Conservation (phyloP, 371 early-diverging fungal genomes). For the Blakeslea trispora region DNA sequence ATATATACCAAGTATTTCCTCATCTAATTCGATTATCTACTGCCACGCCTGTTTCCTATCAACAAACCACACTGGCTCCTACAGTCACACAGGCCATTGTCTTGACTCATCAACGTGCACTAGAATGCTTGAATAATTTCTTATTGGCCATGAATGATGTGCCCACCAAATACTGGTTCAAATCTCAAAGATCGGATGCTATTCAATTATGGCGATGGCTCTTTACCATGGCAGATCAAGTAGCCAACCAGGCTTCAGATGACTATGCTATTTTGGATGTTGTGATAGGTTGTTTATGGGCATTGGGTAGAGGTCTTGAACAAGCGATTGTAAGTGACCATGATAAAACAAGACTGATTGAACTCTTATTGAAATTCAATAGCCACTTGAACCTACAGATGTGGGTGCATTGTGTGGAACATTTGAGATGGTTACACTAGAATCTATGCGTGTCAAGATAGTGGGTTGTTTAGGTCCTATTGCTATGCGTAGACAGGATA, state of each 20-base stretch:
- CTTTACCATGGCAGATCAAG: slow-evolving; percentile 37
- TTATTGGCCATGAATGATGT: slow-evolving; percentile 69
- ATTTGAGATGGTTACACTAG: slow-evolving; percentile 45
- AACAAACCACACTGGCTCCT: slow-evolving; percentile 39
- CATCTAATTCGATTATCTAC: slow-evolving; percentile 58
- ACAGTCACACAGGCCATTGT: slow-evolving; percentile 46
- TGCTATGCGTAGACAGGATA: slow-evolving; percentile 67
- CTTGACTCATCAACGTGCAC: slow-evolving; percentile 64
- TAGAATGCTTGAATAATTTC: slow-evolving; percentile 79
- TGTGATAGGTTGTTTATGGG: slow-evolving; percentile 73
- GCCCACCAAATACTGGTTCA: slow-evolving; percentile 67
- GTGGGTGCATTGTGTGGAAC: slow-evolving; percentile 55
- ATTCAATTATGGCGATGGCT: slow-evolving; percentile 65
- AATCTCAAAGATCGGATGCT: slow-evolving; percentile 55
- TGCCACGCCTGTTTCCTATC: slow-evolving; percentile 57
- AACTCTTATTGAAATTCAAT: neutral
- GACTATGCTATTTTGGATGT: slow-evolving; percentile 55
- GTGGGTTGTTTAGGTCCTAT: slow-evolving; percentile 77
- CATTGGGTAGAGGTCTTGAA: slow-evolving; percentile 66
- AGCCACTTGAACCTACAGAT: slow-evolving; percentile 52
- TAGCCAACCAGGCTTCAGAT: slow-evolving; percentile 26
- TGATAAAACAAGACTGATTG: neutral
- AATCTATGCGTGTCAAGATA: slow-evolving; percentile 66
- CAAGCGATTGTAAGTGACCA: slow-evolving; percentile 53
- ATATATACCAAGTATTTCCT: slow-evolving; percentile 54